Evolutionary conservation across 2,329 filamentous ascomycete genomes (phyloP), one percentile per base, ranked within the genome.

Genomic region (Verticillium longisporum): DNA sequence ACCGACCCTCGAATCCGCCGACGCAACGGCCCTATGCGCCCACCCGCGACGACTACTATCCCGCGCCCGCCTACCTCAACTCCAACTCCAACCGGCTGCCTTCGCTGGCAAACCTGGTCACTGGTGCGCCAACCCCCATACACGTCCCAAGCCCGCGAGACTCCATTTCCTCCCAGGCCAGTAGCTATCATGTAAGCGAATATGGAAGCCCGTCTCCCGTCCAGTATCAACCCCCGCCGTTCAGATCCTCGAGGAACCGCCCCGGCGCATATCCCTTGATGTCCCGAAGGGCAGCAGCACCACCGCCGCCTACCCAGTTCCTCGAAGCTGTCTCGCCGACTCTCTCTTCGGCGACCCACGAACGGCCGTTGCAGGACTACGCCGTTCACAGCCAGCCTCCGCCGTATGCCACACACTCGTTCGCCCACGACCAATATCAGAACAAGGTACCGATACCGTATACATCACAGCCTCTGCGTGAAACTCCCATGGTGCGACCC

Each of bases 371-470:
- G 55, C 55, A 34, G 18, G 55, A 21, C 1, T 37, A 36, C 18
- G 32, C 33, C 15, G 11, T 10, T 7, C 18, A 36, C 55, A 36
- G 32, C 55, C 55, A 56, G 14, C 32, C 36, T 4, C 21, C 34
- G n/a, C 55, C 55, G n/a, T 56, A 37, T 21, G 32, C 32, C 14
- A 34, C 33, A 5, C 55, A 21, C 2, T 34, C 32, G 18, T 34
- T 36, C 33, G 34, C 32, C 32, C 55, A 62, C 53, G 62, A 63
- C 15, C 61, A 58, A 26, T 62, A 65, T 18, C 60, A 61, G n/a
- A 61, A 45, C 21, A 66, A 66, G 50, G 61, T 64, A 10, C 55
- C 66, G 34, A 63, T 66, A 34, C 62, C 61, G 33, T 62, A 57
- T 54, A 59, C 61, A 11, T 56, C 63, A 21, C 53, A 63, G 31